These are phyloP conservation scores for Penicillium dipodomyicola DNA, from an alignment of 495 filamentous ascomycete genomes.

Conservation along the genomic window DNA sequence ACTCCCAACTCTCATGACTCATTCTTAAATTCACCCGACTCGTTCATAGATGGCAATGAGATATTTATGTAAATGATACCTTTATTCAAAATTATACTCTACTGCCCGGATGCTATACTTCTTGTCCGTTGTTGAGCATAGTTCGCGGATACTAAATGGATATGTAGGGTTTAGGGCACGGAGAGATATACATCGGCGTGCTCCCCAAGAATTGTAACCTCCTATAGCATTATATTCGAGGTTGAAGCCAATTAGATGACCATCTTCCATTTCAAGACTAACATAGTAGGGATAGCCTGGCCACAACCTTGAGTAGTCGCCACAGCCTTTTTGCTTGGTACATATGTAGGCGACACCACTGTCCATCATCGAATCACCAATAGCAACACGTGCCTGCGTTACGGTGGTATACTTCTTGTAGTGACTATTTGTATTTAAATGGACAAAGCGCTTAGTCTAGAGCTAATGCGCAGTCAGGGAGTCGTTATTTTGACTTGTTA, in stretches of 20 bases:
- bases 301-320: not conserved
- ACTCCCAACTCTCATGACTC: not conserved
- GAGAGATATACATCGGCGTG: not conserved
- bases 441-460: not conserved
- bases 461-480: not conserved
- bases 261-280: not conserved
- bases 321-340: too few relatives aligned
- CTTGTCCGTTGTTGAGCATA: not conserved
- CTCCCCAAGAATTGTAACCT: not conserved
- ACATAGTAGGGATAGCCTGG: not conserved
- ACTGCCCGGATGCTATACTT: not conserved
- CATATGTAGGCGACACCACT: too few relatives aligned
- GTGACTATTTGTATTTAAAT: not conserved
- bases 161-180: conserved; percentile 47
- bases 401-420: not conserved
- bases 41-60: not conserved
- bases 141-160: conserved; percentile 8
- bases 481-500: not conserved
- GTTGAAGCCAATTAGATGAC: not conserved
- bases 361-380: too few relatives aligned
- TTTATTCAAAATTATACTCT: not conserved
- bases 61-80: not conserved
- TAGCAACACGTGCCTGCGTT: not conserved
- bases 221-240: not conserved
- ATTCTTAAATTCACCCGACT: not conserved